Percentiles rank a stretch among this genome's conserved stretches.
Evolutionary conservation across 345 rosid species (phyloP).

Genomic region (Euphorbia tirucalli): DNA sequence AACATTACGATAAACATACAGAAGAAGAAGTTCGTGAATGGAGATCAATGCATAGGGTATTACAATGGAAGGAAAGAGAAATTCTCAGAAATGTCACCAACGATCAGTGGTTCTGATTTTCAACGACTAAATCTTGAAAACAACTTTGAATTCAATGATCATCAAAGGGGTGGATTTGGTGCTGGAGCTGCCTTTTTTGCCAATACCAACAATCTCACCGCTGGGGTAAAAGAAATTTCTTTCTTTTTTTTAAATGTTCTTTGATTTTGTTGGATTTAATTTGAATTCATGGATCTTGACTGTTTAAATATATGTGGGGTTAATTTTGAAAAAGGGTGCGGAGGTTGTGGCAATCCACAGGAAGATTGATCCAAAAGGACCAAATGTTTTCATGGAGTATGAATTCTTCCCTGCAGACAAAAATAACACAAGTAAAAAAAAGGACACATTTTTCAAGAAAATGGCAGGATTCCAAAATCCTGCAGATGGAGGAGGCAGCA

Average conservation of each 20-base stretch:
- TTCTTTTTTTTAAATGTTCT: background rate
- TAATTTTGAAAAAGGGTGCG: slow-evolving; percentile 25
- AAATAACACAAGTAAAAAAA: no score
- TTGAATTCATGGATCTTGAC: background rate
- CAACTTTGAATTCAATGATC: slow-evolving; percentile 10
- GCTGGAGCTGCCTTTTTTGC: slow-evolving; percentile 23
- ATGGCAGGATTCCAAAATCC: slow-evolving; percentile 26
- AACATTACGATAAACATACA: slow-evolving; percentile 22
- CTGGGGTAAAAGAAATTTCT: slow-evolving; percentile 22
- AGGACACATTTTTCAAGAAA: slow-evolving; percentile 35
- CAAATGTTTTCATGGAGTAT: slow-evolving; percentile 46
- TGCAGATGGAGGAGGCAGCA: slow-evolving; percentile 30
- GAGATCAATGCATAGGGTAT: slow-evolving; percentile 25
- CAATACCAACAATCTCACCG: slow-evolving; percentile 13
- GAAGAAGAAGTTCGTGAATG: slow-evolving; percentile 46
- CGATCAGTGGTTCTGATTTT: slow-evolving; percentile 16
- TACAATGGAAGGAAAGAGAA: slow-evolving; percentile 30
- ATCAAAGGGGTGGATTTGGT: slow-evolving; percentile 18
- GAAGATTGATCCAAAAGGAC: slow-evolving; percentile 32
- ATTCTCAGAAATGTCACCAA: slow-evolving; percentile 1
- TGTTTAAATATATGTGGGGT: background rate
- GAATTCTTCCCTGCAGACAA: slow-evolving; percentile 61
- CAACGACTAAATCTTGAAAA: slow-evolving; percentile 27
- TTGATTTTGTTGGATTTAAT: background rate
- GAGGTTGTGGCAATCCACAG: slow-evolving; percentile 36